Conservation (phyloP, 148 eudicot species). For the Rhododendron henanense region DNA sequence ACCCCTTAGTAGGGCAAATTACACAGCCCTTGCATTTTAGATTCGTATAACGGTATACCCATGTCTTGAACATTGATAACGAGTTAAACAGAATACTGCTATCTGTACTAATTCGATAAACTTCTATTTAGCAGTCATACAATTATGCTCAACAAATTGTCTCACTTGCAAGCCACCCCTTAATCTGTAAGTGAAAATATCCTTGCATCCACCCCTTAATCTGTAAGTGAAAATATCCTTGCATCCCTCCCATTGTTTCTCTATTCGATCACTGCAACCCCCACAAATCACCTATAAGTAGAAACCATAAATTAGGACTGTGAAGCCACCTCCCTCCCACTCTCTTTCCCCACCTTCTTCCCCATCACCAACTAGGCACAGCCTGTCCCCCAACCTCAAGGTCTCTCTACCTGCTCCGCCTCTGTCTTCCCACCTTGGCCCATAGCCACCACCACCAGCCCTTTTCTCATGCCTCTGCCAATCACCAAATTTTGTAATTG, state of each 20-base stretch:
- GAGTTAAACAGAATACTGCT: background rate
- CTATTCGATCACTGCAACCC: background rate
- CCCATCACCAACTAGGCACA: background rate
- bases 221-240: background rate
- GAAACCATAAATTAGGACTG: background rate
- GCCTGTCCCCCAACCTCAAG: background rate
- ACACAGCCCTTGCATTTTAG: background rate
- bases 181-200: background rate
- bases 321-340: background rate
- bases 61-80: background rate
- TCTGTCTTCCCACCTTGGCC: background rate
- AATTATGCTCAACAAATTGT: background rate
- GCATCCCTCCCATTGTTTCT: background rate
- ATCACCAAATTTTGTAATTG: background rate
- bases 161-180: background rate
- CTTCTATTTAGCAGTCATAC: background rate
- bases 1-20: background rate
- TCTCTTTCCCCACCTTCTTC: background rate
- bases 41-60: background rate
- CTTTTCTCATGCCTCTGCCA: background rate
- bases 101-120: background rate
- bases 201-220: background rate
- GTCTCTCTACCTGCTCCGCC: background rate
- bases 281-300: background rate
- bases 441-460: background rate